Evolutionary conservation across 2,329 filamentous ascomycete species (phyloP).

Genomic region (Emergomyces orientalis): DNA sequence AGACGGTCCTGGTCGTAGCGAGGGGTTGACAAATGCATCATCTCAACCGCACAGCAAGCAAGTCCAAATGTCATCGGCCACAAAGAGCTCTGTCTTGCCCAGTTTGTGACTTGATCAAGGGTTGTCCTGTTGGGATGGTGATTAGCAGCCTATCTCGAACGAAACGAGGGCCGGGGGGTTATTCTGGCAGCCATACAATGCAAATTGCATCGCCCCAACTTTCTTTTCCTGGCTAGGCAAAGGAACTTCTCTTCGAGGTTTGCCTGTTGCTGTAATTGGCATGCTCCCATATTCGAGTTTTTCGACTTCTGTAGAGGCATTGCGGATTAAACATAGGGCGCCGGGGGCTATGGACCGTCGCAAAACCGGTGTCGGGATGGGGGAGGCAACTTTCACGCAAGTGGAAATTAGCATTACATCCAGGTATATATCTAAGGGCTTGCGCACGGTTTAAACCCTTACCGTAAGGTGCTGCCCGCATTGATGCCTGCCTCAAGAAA

Average conservation of each 20-base stretch:
- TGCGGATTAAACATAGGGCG: not conserved
- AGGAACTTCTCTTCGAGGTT: conserved; percentile 40
- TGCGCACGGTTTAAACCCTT: not conserved
- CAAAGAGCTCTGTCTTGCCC: conserved; percentile 76
- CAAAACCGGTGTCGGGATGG: not conserved
- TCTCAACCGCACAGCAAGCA: conserved; percentile 83
- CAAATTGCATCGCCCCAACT: conserved; percentile 45
- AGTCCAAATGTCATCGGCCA: conserved; percentile 92
- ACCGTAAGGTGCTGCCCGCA: conserved; percentile 1
- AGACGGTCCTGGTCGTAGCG: conserved; percentile 84
- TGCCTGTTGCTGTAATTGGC: conserved; percentile 34
- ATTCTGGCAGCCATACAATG: conserved; percentile 30
- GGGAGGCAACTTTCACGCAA: not conserved
- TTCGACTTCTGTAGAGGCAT: conserved; percentile 34
- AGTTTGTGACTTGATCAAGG: conserved; percentile 69
- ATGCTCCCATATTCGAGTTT: conserved; percentile 26
- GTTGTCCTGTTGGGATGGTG: conserved; percentile 27
- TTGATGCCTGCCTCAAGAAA: not conserved
- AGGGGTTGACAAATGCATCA: conserved; percentile 88
- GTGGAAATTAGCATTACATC: not conserved
- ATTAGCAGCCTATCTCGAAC: conserved; percentile 1
- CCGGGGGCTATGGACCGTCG: not conserved
- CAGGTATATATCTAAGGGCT: not conserved
- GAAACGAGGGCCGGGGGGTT: not conserved
- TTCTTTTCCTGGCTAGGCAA: conserved; percentile 43